A percentile compares a stretch with the other conserved stretches of the same genome.
phyloP scores from a whole-genome alignment of 495 filamentous ascomycete genomes.

The Daldinia vernicosa region DNA sequence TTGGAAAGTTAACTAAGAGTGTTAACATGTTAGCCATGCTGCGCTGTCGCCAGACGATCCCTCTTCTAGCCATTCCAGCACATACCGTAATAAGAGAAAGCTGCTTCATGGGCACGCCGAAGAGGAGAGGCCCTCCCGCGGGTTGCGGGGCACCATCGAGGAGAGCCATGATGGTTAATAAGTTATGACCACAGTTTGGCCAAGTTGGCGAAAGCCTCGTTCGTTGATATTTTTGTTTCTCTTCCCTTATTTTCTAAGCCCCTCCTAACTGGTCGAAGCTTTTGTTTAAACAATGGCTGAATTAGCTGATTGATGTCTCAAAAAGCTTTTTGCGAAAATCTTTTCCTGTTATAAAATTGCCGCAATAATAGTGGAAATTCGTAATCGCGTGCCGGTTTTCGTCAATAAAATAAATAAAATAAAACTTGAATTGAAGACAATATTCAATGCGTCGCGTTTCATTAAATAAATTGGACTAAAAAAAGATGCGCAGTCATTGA shows the following conservation, averaged over 20 bases:
- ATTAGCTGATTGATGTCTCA: conserved; percentile 17
- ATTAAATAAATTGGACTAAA: conserved; percentile 21
- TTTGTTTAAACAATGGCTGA: conserved; percentile 8
- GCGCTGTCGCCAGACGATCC: background rate
- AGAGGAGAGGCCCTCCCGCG: conserved; percentile 53
- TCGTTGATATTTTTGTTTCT: conserved; percentile 11
- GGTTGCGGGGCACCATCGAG: conserved; percentile 49
- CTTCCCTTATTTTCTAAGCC: conserved; percentile 9
- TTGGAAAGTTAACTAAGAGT: conserved; percentile 74
- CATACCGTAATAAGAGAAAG: conserved; percentile 80
- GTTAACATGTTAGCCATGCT: conserved; percentile 43
- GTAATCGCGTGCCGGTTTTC: background rate
- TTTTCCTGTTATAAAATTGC: conserved; percentile 1
- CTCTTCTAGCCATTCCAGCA: conserved; percentile 7
- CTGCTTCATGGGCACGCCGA: conserved; percentile 79
- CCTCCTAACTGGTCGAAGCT: conserved; percentile 1
- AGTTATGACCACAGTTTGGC: conserved; percentile 8
- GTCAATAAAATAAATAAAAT: background rate
- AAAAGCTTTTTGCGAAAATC: conserved; percentile 8
- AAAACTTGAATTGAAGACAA: conserved; percentile 9
- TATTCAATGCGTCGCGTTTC: conserved; percentile 28
- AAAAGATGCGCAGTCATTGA: conserved; percentile 14
- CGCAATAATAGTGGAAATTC: background rate
- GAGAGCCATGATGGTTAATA: conserved; percentile 48
- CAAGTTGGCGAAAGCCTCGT: conserved; percentile 6